Conservation (phyloP, 2,329 filamentous ascomycete species). For the Pseudocercospora macadamiae region DNA sequence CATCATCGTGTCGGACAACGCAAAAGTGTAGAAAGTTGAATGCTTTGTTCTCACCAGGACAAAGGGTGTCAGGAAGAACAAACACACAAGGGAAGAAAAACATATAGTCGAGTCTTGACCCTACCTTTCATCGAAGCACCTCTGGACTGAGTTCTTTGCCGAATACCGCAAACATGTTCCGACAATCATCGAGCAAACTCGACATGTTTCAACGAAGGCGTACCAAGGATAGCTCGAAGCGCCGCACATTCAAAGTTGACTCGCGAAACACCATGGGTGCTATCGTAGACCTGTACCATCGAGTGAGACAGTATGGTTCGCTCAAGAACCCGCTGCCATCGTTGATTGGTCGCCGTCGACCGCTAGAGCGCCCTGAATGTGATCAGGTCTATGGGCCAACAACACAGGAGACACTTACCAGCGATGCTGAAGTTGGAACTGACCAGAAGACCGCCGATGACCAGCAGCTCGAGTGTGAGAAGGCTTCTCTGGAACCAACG, state of each 20-base stretch:
- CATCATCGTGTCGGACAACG: too few species aligned
- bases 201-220: neutral
- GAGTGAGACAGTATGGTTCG: neutral
- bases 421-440: too few species aligned
- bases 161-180: neutral
- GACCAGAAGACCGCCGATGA: too few species aligned
- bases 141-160: neutral
- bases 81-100: neutral
- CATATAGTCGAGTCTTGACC: neutral
- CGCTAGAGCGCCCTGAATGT: too few species aligned
- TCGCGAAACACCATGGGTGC: neutral
- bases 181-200: neutral
- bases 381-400: too few species aligned
- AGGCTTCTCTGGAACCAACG: too few species aligned
- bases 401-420: too few species aligned
- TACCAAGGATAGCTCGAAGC: neutral
- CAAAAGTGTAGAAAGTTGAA: too few species aligned
- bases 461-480: too few species aligned
- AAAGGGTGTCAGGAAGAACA: neutral
- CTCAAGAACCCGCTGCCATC: too few species aligned
- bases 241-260: neutral
- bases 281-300: neutral
- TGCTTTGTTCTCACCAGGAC: neutral
- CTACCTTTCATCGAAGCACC: neutral
- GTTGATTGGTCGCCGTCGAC: too few species aligned